These are phyloP conservation scores for Phytophthora uliginosa DNA, from an alignment of 352 stramenopile genomes.

Conservation along the genomic window DNA sequence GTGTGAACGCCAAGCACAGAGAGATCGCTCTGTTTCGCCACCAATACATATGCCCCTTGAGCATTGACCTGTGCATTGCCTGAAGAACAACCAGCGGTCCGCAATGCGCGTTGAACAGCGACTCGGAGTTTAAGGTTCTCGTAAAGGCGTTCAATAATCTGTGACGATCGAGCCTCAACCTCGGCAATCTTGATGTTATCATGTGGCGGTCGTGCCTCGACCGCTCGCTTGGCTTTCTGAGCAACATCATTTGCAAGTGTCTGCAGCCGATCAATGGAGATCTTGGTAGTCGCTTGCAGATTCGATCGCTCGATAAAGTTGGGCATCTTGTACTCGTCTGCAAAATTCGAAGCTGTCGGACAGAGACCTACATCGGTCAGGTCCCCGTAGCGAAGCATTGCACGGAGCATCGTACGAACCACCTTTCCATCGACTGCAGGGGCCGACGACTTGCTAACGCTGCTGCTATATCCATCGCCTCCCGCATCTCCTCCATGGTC, in stretches of 20 bases:
- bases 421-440: conserved; percentile 61
- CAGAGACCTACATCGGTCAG: conserved; percentile 79
- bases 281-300: conserved; percentile 62
- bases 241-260: conserved; percentile 75
- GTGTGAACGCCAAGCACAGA: conserved; percentile 67
- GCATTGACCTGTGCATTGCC: conserved; percentile 47
- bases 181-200: conserved; percentile 84
- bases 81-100: conserved; percentile 50
- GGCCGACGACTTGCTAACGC: conserved; percentile 36
- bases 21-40: conserved; percentile 78
- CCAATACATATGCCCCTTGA: conserved; percentile 78
- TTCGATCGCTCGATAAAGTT: conserved; percentile 82
- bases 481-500: conserved; percentile 56
- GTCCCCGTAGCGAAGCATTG: conserved; percentile 83
- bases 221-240: conserved; percentile 54
- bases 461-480: conserved; percentile 46
- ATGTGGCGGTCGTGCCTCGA: conserved; percentile 64
- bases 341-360: conserved; percentile 61
- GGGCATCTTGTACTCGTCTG: conserved; percentile 81
- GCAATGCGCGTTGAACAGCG: conserved; percentile 80
- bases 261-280: conserved; percentile 61
- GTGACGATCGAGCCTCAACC: conserved; percentile 77
- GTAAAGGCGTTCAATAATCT: conserved; percentile 86
- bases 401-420: conserved; percentile 74
- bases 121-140: conserved; percentile 90